Evolutionary conservation across 495 filamentous ascomycete species (phyloP).

Genomic region (Podospora pseudopauciseta): DNA sequence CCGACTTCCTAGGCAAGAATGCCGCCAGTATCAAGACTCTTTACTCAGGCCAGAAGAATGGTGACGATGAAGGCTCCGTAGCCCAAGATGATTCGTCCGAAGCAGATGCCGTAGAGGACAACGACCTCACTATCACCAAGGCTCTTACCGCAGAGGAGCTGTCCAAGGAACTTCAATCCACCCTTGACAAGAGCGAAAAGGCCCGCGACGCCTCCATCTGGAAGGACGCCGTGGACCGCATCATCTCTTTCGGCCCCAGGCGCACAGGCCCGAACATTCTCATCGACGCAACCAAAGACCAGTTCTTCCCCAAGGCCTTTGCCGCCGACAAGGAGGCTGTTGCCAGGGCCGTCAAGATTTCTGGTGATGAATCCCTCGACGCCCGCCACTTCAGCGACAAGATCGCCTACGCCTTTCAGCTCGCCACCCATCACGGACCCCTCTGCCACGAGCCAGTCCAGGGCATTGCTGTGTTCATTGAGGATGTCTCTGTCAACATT

Average conservation of each 20-base stretch:
- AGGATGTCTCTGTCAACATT: conserved; percentile 61
- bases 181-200: conserved; percentile 58
- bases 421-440: conserved; percentile 83
- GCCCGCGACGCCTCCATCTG: conserved; percentile 62
- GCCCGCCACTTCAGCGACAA: conserved; percentile 82
- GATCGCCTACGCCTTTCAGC: conserved; percentile 87
- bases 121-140: conserved; percentile 47
- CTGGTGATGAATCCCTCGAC: conserved; percentile 52
- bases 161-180: conserved; percentile 61
- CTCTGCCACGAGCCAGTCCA: conserved; percentile 92
- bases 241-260: conserved; percentile 84
- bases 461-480: conserved; percentile 87
- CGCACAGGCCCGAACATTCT: conserved; percentile 85
- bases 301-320: conserved; percentile 72
- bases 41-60: conserved; percentile 61
- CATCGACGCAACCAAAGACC: conserved; percentile 73
- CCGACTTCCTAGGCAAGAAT: conserved; percentile 80
- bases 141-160: conserved; percentile 70
- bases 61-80: conserved; percentile 37
- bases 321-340: conserved; percentile 35
- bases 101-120: conserved; percentile 46
- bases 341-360: conserved; percentile 27
- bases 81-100: conserved; percentile 31
- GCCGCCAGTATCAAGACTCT: conserved; percentile 71
- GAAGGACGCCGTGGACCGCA: conserved; percentile 72